Percentiles rank a stretch among this genome's conserved stretches.
phyloP scores from a whole-genome alignment of 305 asterid species.

The Fraxinus velutina region DNA sequence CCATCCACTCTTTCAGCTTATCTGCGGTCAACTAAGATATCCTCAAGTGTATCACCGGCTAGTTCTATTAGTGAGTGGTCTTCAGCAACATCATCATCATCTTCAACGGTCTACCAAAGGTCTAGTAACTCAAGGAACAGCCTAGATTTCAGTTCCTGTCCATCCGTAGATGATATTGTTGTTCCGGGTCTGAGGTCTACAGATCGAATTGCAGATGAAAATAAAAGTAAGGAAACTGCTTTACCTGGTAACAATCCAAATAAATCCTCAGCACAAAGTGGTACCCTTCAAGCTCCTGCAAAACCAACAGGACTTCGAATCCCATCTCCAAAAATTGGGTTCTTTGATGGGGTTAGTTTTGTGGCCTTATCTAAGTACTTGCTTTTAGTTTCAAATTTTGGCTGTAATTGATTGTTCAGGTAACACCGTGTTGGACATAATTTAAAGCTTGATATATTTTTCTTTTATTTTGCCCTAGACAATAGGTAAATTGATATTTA shows the following conservation, averaged over 20 bases:
- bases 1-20: conserved; percentile 49
- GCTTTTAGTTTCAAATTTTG: neutral
- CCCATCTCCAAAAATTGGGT: conserved; percentile 96
- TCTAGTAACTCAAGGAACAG: conserved; percentile 58
- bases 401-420: neutral
- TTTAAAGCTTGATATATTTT: conserved; percentile 7
- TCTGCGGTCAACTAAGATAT: conserved; percentile 52
- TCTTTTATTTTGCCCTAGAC: conserved; percentile 11
- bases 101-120: conserved; percentile 50
- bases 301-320: conserved; percentile 81
- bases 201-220: conserved; percentile 37
- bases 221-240: conserved; percentile 31
- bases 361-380: neutral
- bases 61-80: conserved; percentile 98
- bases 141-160: conserved; percentile 55
- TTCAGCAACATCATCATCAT: conserved; percentile 73
- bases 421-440: neutral
- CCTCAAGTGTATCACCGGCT: conserved; percentile 72
- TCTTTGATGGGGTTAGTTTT: conserved; percentile 89
- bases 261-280: conserved; percentile 39
- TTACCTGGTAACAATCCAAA: conserved; percentile 30
- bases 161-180: conserved; percentile 43
- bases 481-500: neutral
- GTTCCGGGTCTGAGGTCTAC: conserved; percentile 34
- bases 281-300: conserved; percentile 41